Base-by-base conservation (phyloP, 306 rosid genomes). In the Lagenaria siceraria region DNA sequence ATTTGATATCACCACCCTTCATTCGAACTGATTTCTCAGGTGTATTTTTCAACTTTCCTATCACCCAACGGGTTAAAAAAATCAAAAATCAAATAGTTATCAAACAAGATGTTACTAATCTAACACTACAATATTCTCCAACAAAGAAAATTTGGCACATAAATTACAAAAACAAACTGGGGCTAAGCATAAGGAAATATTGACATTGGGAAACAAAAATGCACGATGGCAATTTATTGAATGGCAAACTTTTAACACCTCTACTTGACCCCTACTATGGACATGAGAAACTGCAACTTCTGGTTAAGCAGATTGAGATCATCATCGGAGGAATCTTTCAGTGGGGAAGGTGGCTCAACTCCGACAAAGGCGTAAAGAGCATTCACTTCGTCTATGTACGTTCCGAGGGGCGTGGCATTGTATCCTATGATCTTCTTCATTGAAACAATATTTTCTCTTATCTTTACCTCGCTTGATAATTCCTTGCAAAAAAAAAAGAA, bases 351-450 rank as follows among this genome's bases (percentile, higher is more conserved):
- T 0, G 89, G 91, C 79, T 95, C 89, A 9, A 95, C 88, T 36
- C 97, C 97, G 0, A 84, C 87, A 85, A 92, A 85, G 82, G 87
- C 72, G 80, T 87, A 95, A 22, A 95, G 93, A 56, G 90, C 91
- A 81, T 85, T 88, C 6, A 92, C 77, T 82, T 95, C 97, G 68
- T 92, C 97, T 10, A 27, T 62, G 79, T 78, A 87, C 8, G 91
- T 82, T 79, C 76, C 78, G 40, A 81, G 82, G 11, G 58, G 78
- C 42, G 81, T 65, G 21, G 72, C 87, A 75, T 86, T 84, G 77
- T 82, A 89, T 76, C 98, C 98, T 22, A 89, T 79, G 63, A 95
- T 87, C 60, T 76, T 79, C 43, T 87, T 68, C 36, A 92, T 62
- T 0, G 74, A 85, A 25, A 81, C 59, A 8, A 95, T 86, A 46